phyloP scores from a whole-genome alignment of 345 rosid species.

The Aethionema arabicum region DNA sequence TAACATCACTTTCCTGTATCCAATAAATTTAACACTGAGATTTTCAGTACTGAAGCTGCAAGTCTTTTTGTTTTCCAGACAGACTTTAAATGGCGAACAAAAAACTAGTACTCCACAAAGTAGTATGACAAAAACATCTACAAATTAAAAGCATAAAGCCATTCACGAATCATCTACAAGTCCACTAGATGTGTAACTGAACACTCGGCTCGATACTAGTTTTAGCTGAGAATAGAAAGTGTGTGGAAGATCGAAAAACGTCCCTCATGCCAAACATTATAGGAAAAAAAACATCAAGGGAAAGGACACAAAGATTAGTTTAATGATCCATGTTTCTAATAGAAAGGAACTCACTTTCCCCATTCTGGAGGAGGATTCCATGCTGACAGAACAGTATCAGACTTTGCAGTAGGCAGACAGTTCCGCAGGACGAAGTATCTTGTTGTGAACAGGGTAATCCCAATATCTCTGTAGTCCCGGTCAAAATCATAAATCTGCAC shows the following conservation, averaged over 20 bases:
- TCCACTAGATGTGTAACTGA: constrained; percentile 4
- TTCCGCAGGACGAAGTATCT: constrained; percentile 81
- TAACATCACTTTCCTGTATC: constrained; percentile 84
- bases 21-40: constrained; percentile 26
- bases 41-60: constrained; percentile 10
- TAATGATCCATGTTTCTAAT: background rate
- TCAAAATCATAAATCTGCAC: constrained; percentile 91
- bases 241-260: background rate
- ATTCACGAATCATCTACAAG: constrained; percentile 14
- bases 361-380: constrained; percentile 99
- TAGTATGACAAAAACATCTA: background rate
- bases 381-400: constrained; percentile 86
- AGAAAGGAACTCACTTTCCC: constrained; percentile 70
- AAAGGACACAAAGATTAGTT: background rate
- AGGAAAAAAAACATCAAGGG: background rate
- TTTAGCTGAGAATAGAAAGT: constrained; percentile 1
- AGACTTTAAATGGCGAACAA: background rate
- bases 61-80: background rate
- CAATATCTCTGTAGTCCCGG: constrained; percentile 92
- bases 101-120: background rate
- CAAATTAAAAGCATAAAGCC: background rate
- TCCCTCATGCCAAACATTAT: background rate
- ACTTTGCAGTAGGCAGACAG: constrained; percentile 75
- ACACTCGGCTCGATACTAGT: background rate
- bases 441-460: constrained; percentile 83